Evolutionary conservation across 495 filamentous ascomycete species (phyloP).

Genomic region (Neurospora sp.): DNA sequence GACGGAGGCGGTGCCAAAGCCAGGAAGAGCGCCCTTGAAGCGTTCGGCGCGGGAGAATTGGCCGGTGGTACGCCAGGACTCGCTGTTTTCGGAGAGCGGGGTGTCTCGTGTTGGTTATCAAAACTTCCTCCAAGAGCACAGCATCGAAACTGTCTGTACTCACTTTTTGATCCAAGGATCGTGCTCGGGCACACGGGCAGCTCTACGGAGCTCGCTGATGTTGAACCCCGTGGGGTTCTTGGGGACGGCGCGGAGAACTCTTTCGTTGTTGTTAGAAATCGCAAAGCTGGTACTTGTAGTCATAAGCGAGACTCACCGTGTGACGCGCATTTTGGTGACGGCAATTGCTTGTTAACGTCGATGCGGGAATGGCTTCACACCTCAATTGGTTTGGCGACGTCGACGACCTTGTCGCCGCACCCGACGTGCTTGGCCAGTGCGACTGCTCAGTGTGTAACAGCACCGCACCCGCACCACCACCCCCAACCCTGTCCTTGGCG

Average conservation of each 20-base stretch:
- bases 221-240: conserved; percentile 81
- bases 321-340: conserved; percentile 32
- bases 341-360: conserved; percentile 15
- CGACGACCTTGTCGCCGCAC: not conserved
- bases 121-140: conserved; percentile 2
- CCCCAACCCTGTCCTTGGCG: not conserved
- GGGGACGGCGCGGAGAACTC: conserved; percentile 9
- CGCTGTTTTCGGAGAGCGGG: conserved; percentile 41
- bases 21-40: conserved; percentile 76
- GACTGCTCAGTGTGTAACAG: not conserved
- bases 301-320: conserved; percentile 23
- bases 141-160: conserved; percentile 10
- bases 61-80: conserved; percentile 86
- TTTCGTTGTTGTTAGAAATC: not conserved
- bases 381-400: conserved; percentile 1
- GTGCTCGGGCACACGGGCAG: conserved; percentile 54
- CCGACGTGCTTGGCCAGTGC: not conserved
- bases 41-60: conserved; percentile 82
- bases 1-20: conserved; percentile 81
- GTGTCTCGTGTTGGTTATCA: not conserved
- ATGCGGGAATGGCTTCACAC: not conserved
- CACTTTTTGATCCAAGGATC: conserved; percentile 85
- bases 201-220: conserved; percentile 56
- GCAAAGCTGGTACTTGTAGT: conserved; percentile 16
- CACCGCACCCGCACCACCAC: not conserved